These are phyloP conservation scores for Eucalyptus albens DNA, from an alignment of 345 rosid species.

Conservation along the genomic window DNA sequence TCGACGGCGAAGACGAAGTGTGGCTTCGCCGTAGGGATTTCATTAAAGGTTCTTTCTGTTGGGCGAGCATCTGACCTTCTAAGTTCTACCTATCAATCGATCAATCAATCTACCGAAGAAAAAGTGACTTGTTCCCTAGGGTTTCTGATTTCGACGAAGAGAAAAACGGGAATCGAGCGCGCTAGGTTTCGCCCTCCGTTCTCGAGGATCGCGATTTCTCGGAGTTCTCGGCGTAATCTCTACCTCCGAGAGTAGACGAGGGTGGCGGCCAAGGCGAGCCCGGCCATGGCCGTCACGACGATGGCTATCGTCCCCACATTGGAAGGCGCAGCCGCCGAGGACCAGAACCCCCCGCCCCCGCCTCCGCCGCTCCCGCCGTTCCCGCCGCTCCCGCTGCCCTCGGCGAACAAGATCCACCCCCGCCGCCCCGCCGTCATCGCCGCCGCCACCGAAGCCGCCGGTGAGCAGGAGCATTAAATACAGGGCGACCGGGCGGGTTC, in stretches of 20 bases:
- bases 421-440: background rate
- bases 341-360: slow-evolving; percentile 38
- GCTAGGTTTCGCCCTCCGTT: background rate
- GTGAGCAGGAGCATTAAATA: slow-evolving; percentile 22
- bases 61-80: slow-evolving; percentile 20
- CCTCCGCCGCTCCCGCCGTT: slow-evolving; percentile 19
- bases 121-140: background rate
- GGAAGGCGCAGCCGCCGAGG: slow-evolving; percentile 18
- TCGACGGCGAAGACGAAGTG: slow-evolving; percentile 22
- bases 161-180: background rate
- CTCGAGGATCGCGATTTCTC: background rate
- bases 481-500: background rate
- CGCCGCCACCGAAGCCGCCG: slow-evolving; percentile 9
- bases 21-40: slow-evolving; percentile 49
- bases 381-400: background rate
- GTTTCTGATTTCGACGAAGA: background rate
- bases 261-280: slow-evolving; percentile 60
- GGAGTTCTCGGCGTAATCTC: background rate
- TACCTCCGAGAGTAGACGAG: slow-evolving; percentile 57
- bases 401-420: slow-evolving; percentile 33
- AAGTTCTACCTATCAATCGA: background rate
- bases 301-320: slow-evolving; percentile 42
- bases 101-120: background rate
- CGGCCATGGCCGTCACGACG: slow-evolving; percentile 68
- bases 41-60: slow-evolving; percentile 37